phyloP scores from a whole-genome alignment of 2,329 filamentous ascomycete species.

The Epichloe sylvatica region DNA sequence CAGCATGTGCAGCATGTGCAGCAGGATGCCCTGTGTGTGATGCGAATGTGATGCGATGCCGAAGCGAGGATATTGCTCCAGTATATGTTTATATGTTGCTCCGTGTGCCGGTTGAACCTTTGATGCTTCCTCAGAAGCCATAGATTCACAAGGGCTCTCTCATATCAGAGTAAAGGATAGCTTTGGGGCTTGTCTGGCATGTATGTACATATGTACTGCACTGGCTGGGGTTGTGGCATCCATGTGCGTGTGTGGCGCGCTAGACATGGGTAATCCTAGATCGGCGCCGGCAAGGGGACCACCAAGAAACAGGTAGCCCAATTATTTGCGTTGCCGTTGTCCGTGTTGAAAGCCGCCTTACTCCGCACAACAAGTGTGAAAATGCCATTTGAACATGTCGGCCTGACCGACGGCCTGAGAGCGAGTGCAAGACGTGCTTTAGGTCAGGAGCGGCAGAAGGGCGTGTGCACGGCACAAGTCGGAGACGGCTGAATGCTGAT shows the following conservation, averaged over 20 bases:
- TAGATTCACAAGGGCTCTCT: too few species aligned
- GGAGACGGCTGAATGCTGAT: too few species aligned
- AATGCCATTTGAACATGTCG: neutral
- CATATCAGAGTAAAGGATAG: too few species aligned
- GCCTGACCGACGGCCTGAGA: neutral
- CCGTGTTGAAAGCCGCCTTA: neutral
- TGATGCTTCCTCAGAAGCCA: too few species aligned
- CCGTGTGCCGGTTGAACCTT: too few species aligned
- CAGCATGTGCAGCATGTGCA: too few species aligned
- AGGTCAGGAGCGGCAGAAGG: neutral
- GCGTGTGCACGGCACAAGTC: too few species aligned
- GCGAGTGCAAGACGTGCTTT: neutral
- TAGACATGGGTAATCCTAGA: conserved; percentile 16
- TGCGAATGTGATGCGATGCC: too few species aligned
- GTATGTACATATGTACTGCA: too few species aligned
- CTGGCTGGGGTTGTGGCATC: conserved; percentile 2
- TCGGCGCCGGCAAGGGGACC: conserved; percentile 10
- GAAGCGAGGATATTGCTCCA: neutral
- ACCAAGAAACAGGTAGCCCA: neutral
- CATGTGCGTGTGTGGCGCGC: conserved; percentile 5
- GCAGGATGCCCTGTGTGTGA: too few species aligned
- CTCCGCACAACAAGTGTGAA: too few species aligned
- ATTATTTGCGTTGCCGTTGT: neutral
- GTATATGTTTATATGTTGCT: neutral
- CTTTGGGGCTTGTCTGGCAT: neutral